Percentiles rank a stretch among this genome's conserved stretches.
phyloP scores from a whole-genome alignment of 2,329 filamentous ascomycete genomes.

The Balansia obtecta region DNA sequence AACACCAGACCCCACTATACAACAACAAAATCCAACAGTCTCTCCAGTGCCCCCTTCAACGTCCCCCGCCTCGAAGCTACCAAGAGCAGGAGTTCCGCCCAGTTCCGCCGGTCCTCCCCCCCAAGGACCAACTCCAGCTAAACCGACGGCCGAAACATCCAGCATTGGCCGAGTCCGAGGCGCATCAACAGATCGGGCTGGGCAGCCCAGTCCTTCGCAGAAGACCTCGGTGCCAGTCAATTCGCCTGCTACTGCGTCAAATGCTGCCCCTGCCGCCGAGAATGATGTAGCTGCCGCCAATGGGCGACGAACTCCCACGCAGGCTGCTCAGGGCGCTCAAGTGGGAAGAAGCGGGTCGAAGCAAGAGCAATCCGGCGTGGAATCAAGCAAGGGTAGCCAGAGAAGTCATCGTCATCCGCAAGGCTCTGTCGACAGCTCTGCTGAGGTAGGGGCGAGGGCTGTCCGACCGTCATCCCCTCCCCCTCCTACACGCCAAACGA shows the following conservation, averaged over 20 bases:
- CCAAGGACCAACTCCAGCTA: slow-evolving; percentile 38
- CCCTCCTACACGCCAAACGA: slow-evolving; percentile 41
- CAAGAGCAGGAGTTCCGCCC: slow-evolving; percentile 16
- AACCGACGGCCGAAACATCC: slow-evolving; percentile 30
- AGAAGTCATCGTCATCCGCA: slow-evolving; percentile 35
- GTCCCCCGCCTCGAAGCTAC: slow-evolving; percentile 24
- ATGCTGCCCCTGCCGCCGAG: slow-evolving; percentile 15
- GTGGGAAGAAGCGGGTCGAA: slow-evolving; percentile 24
- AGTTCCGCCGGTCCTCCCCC: slow-evolving; percentile 40
- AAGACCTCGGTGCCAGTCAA: not conserved
- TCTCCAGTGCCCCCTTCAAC: not conserved
- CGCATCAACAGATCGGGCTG: slow-evolving; percentile 34
- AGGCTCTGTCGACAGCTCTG: slow-evolving; percentile 55
- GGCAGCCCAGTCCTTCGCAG: slow-evolving; percentile 25
- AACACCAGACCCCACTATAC: slow-evolving; percentile 23
- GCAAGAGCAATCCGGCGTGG: slow-evolving; percentile 20
- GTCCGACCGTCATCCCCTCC: slow-evolving; percentile 44
- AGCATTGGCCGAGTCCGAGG: slow-evolving; percentile 33
- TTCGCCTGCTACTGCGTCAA: slow-evolving; percentile 21
- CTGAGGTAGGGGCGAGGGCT: slow-evolving; percentile 40
- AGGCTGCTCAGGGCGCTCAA: slow-evolving; percentile 39
- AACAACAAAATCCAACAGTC: slow-evolving; percentile 18
- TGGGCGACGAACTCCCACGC: slow-evolving; percentile 51
- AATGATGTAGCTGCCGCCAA: slow-evolving; percentile 42
- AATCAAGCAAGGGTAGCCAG: slow-evolving; percentile 21